These are phyloP conservation scores for Nicotiana tomentosiformis DNA, from an alignment of 257 asterid species.

Conservation along the genomic window DNA sequence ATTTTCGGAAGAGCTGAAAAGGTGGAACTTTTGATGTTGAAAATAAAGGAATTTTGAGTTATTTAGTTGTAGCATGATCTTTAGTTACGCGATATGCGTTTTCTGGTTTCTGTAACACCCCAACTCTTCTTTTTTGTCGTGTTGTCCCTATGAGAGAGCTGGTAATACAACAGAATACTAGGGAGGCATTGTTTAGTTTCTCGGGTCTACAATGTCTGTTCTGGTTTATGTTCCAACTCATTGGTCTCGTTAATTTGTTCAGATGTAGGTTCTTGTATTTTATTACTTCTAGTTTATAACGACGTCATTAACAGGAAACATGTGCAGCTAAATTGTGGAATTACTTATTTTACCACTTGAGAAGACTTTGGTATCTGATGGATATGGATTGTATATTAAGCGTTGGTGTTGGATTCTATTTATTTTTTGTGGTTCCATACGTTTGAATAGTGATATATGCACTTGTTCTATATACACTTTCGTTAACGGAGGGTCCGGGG, in stretches of 20 bases:
- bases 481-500: no score
- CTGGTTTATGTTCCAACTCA: neutral
- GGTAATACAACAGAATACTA: neutral
- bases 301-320: neutral
- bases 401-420: neutral
- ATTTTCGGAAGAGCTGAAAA: no score
- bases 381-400: neutral
- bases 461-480: neutral
- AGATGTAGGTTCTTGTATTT: neutral
- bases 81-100: constrained; percentile 11
- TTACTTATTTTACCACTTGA: neutral
- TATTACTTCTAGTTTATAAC: neutral
- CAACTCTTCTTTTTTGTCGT: neutral
- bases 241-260: neutral
- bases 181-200: constrained; percentile 1
- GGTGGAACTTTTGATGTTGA: neutral
- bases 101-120: constrained; percentile 17
- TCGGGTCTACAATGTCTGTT: neutral
- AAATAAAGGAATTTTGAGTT: neutral
- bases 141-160: constrained; percentile 3
- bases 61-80: constrained; percentile 61
- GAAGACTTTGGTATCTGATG: no score
- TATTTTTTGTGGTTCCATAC: neutral
- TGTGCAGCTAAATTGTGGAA: neutral
- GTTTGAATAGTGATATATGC: neutral